Evolutionary conservation across 1,284 basidiomycete genomes (phyloP).

Genomic region (Ceratobasidium sp.): DNA sequence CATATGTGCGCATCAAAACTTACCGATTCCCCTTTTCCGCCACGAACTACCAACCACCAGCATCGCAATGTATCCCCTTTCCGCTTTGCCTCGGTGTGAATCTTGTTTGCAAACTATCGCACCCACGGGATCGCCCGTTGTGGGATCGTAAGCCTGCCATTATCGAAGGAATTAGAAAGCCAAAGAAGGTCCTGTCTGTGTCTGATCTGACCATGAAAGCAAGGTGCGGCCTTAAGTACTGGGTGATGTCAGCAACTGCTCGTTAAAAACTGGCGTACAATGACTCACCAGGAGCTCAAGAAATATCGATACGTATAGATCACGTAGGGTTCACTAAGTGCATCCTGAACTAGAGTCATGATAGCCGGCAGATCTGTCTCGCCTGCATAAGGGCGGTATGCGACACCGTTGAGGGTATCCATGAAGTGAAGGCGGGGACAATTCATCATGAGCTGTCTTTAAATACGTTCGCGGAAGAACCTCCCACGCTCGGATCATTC

Average conservation of each 20-base stretch:
- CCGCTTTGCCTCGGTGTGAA: conserved; percentile 76
- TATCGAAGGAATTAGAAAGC: conserved; percentile 15
- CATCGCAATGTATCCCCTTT: conserved; percentile 98
- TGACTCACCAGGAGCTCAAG: conserved; percentile 84
- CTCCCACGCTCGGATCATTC: conserved; percentile 26
- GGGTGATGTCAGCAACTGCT: conserved; percentile 5
- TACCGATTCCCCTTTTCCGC: conserved; percentile 91
- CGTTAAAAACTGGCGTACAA: not conserved
- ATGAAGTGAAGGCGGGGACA: not conserved
- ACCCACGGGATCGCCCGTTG: conserved; percentile 69
- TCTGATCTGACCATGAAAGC: conserved; percentile 83
- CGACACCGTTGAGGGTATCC: conserved; percentile 54
- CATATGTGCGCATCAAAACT: conserved; percentile 51
- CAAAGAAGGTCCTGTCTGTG: conserved; percentile 6
- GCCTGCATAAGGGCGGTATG: conserved; percentile 76
- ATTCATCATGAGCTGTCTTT: not conserved
- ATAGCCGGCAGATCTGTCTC: conserved; percentile 83
- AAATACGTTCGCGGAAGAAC: not conserved
- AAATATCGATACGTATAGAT: conserved; percentile 95
- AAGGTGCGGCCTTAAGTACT: conserved; percentile 81
- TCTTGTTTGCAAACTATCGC: conserved; percentile 97
- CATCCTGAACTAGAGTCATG: conserved; percentile 87
- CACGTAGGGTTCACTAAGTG: conserved; percentile 95
- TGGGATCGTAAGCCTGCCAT: conserved; percentile 63
- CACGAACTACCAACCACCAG: conserved; percentile 84